Percentiles rank a stretch among this genome's conserved stretches.
Conservation (phyloP, 164 flowering plant species). For the Cinnamomum micranthum region DNA sequence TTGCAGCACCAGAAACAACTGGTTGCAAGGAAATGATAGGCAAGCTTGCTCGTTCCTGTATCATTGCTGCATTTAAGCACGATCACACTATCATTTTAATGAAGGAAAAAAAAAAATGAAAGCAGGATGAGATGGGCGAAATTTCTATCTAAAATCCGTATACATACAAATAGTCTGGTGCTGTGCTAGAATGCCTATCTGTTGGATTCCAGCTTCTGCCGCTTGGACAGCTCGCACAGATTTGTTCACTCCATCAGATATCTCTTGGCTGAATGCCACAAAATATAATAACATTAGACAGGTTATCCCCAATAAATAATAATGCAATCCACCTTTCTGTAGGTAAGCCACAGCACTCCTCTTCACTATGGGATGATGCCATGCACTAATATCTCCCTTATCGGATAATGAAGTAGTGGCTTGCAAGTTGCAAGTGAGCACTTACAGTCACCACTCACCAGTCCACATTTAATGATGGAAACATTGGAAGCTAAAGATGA, state of each 20-base stretch:
- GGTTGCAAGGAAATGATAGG: conserved; percentile 78
- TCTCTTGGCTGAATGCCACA: conserved; percentile 66
- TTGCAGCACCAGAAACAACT: conserved; percentile 81
- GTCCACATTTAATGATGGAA: too few relatives aligned
- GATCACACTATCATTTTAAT: background rate
- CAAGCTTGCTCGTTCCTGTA: conserved; percentile 79
- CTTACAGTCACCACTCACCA: too few relatives aligned
- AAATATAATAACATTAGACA: background rate
- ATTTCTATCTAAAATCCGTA: too few relatives aligned
- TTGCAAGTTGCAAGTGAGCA: too few relatives aligned
- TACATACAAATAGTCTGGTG: conserved; percentile 73
- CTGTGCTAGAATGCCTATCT: conserved; percentile 71
- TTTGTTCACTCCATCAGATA: conserved; percentile 79
- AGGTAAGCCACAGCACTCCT: background rate
- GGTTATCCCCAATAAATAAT: background rate
- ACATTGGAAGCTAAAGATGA: too few relatives aligned
- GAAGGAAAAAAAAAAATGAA: background rate
- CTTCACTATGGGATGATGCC: background rate
- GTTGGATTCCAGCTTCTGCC: conserved; percentile 78
- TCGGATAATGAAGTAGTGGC: background rate
- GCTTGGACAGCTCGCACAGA: conserved; percentile 86
- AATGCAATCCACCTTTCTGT: background rate
- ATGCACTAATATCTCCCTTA: background rate
- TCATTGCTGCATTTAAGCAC: conserved; percentile 51
- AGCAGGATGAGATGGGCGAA: background rate